Evolutionary conservation across 257 asterid species (phyloP), one percentile per base, ranked within the genome.

Genomic region (Solanum sitiens): DNA sequence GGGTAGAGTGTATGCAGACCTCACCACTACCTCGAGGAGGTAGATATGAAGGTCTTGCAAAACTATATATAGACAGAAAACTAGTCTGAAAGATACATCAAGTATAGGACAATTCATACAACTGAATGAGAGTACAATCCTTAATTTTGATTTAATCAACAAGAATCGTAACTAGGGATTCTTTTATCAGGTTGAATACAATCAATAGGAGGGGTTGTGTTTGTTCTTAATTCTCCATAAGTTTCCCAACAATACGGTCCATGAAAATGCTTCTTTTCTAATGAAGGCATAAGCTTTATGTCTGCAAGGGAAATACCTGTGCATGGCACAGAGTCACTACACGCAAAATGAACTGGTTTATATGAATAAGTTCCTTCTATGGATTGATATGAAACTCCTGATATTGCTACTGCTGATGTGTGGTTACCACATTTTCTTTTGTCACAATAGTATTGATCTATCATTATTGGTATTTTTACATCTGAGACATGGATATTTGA

Each of bases 391-490:
- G 92, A 88, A 7, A 93, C 56, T 13, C 87, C 89, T 0, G 91
- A 83, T 11, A 93, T 67, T 7, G 93, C 91, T 45, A 92, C 93
- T 2, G 94, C 90, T 12, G 93, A 89, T 16, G 94, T 90, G 30
- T 88, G 88, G 88, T 92, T 92, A 1, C 86, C 53, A 30, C 95
- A 93, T 1, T 74, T 87, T 72, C 90, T 82, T 4, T 91, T 89
- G 45, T 90, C 53, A 88, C 92, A 90, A n/a, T 91, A 93, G 88
- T 88, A 91, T 15, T 93, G 96, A 87, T 92, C 93, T 10, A 92
- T 91, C 2, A 90, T 50, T 89, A 93, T 89, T 0, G 94, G 94
- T 12, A 86, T 91, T 75, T 89, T 84, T 42, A 93, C 96, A 18
- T 88, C 89, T 6, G 86, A 86, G 35, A 91, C 89, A 71, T 90